phyloP scores from a whole-genome alignment of 2,329 filamentous ascomycete genomes.

The Aspergillus sp. region DNA sequence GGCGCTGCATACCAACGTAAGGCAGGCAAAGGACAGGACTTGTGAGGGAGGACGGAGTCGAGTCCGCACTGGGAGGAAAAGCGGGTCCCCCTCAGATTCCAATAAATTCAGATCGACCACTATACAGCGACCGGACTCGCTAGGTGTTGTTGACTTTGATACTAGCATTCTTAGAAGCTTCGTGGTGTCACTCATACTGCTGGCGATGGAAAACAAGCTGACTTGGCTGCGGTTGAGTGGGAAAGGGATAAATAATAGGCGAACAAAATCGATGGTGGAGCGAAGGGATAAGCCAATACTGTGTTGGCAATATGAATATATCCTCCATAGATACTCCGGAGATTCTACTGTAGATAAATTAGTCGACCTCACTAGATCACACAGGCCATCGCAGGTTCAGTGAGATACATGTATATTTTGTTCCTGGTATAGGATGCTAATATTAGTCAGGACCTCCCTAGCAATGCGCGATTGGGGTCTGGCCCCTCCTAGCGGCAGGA shows the following conservation, averaged over 20 bases:
- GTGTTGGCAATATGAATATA: too few species aligned
- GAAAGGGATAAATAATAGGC: background rate
- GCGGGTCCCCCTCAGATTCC: slow-evolving; percentile 27
- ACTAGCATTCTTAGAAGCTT: slow-evolving; percentile 12
- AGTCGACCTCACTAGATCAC: background rate
- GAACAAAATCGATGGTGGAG: background rate
- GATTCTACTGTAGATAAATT: background rate
- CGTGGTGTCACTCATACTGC: background rate
- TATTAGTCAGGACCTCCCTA: slow-evolving; percentile 6
- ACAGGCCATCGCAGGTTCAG: background rate
- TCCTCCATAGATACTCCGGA: too few species aligned
- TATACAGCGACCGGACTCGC: slow-evolving; percentile 3
- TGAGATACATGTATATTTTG: slow-evolving; percentile 3
- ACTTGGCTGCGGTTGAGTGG: background rate
- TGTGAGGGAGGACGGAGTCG: background rate
- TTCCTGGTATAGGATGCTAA: slow-evolving; percentile 5
- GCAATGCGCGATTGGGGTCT: slow-evolving; percentile 11
- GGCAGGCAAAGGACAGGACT: slow-evolving; percentile 1
- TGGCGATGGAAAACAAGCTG: background rate
- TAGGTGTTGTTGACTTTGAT: background rate
- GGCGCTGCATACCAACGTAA: slow-evolving; percentile 9
- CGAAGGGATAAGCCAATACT: background rate
- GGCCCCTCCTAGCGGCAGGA: slow-evolving; percentile 16
- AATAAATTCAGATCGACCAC: slow-evolving; percentile 32
- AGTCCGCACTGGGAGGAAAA: slow-evolving; percentile 16